These are phyloP conservation scores for Fusarium pseudonygamai DNA, from an alignment of 2,329 filamentous ascomycete species.

Conservation along the genomic window DNA sequence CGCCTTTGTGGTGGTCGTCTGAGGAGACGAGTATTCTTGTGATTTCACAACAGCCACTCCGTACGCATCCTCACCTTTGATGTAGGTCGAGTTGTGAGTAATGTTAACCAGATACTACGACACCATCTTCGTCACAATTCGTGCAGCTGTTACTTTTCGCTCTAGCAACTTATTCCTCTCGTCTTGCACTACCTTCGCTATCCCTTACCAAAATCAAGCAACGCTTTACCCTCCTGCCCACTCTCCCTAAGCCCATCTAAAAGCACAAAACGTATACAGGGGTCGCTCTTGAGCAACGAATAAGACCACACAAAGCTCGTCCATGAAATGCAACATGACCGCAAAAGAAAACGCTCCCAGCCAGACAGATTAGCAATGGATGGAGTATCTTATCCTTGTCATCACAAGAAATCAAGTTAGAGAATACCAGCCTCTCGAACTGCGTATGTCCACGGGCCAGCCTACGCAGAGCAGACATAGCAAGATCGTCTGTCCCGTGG, in stretches of 20 bases:
- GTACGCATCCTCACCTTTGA: not conserved
- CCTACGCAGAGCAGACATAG: conserved; percentile 36
- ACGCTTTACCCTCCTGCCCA: conserved; percentile 4
- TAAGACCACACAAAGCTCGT: conserved; percentile 27
- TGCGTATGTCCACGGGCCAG: conserved; percentile 33
- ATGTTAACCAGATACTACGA: not conserved
- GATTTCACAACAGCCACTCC: not conserved
- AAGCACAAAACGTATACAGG: conserved; percentile 38
- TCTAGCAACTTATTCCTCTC: conserved; percentile 20
- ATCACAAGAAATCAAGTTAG: conserved; percentile 33
- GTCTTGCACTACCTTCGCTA: conserved; percentile 6
- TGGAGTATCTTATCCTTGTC: conserved; percentile 30
- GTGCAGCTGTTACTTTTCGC: conserved; percentile 26
- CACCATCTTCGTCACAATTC: not conserved
- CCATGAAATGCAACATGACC: conserved; percentile 30
- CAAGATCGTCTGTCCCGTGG: conserved; percentile 32
- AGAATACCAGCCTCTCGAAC: conserved; percentile 29
- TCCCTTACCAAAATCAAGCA: conserved; percentile 20
- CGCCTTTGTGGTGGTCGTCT: not conserved
- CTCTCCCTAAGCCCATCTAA: conserved; percentile 11
- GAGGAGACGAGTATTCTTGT: not conserved
- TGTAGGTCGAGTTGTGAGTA: not conserved
- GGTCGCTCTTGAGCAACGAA: conserved; percentile 32
- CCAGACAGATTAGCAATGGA: conserved; percentile 30
- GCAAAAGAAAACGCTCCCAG: conserved; percentile 25